Evolutionary conservation across 2,329 filamentous ascomycete species (phyloP).

Genomic region (Hymenoscyphus infarciens): DNA sequence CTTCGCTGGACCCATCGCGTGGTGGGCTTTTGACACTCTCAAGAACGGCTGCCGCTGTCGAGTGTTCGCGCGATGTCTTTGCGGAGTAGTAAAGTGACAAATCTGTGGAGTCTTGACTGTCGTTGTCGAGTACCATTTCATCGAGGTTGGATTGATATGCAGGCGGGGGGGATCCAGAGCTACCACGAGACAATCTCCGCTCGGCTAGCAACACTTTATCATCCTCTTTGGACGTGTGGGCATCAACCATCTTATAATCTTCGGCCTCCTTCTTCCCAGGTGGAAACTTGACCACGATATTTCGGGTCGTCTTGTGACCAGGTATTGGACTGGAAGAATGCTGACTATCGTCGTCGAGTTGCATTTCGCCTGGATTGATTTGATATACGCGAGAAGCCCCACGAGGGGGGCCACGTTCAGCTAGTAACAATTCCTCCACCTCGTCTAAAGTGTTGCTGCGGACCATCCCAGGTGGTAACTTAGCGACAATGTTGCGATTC

Average conservation of each 20-base stretch:
- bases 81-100: background rate
- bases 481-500: background rate
- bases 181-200: background rate
- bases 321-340: background rate
- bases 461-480: background rate
- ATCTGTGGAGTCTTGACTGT: background rate
- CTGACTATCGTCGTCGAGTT: background rate
- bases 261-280: background rate
- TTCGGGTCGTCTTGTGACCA: background rate
- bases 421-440: background rate
- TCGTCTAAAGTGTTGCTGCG: background rate
- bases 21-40: background rate
- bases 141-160: background rate
- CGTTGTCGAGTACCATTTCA: constrained; percentile 2
- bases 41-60: background rate
- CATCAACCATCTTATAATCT: background rate
- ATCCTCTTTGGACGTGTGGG: background rate
- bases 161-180: background rate
- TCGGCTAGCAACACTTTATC: background rate
- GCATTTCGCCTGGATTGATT: background rate
- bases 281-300: background rate
- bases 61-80: background rate
- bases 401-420: background rate
- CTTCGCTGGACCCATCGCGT: background rate
- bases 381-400: background rate